Percentiles rank a stretch among this genome's conserved stretches.
phyloP scores from a whole-genome alignment of 2,329 filamentous ascomycete genomes.

The Knufia petricola region DNA sequence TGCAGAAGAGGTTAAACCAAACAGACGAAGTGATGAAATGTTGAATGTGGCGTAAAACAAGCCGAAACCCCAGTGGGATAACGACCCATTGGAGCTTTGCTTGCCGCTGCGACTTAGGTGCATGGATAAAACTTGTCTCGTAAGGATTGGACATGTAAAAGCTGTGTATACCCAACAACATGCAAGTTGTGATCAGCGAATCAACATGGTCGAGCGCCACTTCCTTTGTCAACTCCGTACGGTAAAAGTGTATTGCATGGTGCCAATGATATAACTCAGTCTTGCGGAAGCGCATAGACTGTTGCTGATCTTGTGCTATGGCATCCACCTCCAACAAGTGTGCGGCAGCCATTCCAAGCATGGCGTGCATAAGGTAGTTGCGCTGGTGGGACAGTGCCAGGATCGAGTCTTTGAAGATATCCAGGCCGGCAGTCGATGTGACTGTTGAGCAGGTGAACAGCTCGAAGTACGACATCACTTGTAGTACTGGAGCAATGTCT shows the following conservation, averaged over 20 bases:
- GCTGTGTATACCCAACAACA: background rate
- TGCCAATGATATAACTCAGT: background rate
- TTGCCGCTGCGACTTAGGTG: background rate
- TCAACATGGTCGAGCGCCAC: background rate
- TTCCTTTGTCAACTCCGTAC: background rate
- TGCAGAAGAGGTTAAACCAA: background rate
- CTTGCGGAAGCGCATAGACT: background rate
- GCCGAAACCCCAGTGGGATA: background rate
- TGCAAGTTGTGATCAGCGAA: background rate
- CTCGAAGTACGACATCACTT: background rate
- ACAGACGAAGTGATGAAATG: background rate
- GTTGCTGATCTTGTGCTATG: background rate
- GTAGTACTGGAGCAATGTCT: background rate
- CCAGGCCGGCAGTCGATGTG: background rate
- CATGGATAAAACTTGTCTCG: background rate
- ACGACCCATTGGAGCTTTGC: constrained; percentile 5
- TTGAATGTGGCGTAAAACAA: background rate
- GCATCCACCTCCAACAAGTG: background rate
- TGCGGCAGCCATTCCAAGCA: background rate
- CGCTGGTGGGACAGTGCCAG: background rate
- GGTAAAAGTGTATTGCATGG: constrained; percentile 1
- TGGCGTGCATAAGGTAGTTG: background rate
- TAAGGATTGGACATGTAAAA: background rate
- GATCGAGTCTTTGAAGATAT: constrained; percentile 1
- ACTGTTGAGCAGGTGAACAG: background rate